Conservation (phyloP, 208 protist genomes). For the Wallacemonas sp. region DNA sequence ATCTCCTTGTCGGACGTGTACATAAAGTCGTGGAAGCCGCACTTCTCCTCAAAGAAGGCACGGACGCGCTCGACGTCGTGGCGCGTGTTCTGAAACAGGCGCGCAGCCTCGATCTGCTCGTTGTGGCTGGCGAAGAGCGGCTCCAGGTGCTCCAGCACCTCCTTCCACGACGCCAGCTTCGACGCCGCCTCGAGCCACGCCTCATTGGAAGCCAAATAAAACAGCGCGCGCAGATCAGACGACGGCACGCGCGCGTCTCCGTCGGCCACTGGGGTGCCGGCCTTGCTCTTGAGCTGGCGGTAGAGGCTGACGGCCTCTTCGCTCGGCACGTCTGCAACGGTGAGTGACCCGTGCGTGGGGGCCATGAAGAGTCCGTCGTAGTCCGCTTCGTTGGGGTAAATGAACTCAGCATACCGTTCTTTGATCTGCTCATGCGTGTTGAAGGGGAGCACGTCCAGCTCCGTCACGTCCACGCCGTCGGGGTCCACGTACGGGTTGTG, state of each 20-base stretch:
- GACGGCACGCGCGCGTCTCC: conserved; percentile 45
- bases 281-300: conserved; percentile 43
- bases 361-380: conserved; percentile 70
- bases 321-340: conserved; percentile 69
- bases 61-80: conserved; percentile 71
- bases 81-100: conserved; percentile 81
- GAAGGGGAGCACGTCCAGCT: conserved; percentile 85
- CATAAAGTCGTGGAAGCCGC: conserved; percentile 90
- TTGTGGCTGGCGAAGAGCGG: conserved; percentile 50
- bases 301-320: conserved; percentile 55
- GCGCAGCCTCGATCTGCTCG: conserved; percentile 79
- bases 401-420: conserved; percentile 86
- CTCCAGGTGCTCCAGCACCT: conserved; percentile 53
- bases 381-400: conserved; percentile 61
- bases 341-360: conserved; percentile 69
- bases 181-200: conserved; percentile 34
- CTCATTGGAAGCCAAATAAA: conserved; percentile 71
- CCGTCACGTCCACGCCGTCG: conserved; percentile 88
- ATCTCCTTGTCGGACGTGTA: conserved; percentile 83
- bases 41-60: conserved; percentile 89
- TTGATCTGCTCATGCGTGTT: conserved; percentile 90
- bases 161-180: conserved; percentile 50
- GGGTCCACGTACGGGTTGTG: conserved; percentile 90
- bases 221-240: conserved; percentile 68
- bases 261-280: conserved; percentile 40